Base-by-base conservation (phyloP, 768 basidiomycete genomes). In the Cubamyces lactineus region DNA sequence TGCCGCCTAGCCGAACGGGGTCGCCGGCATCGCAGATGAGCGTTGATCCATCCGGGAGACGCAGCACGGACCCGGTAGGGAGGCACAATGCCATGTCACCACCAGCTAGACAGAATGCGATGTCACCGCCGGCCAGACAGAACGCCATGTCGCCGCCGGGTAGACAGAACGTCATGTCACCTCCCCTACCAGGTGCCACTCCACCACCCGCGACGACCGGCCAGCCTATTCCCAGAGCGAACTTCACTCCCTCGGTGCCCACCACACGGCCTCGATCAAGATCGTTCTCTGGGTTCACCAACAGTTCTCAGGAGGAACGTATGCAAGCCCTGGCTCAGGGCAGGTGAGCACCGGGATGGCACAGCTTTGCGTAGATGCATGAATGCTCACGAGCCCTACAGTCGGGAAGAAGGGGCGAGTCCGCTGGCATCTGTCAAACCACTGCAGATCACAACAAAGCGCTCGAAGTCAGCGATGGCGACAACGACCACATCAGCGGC, bases 221-320 rank as follows among this genome's bases (percentile, higher is more conserved):
- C 28, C 64, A 61, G 28, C 47, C 56, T 39, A 61, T 89, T 26
- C 86, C 83, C 0, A 73, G 88, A 15, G 78, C 87, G 0, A 86
- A 88, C 49, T 91, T 92, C 68, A 79, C 84, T 59, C 89, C 91
- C 0, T 80, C 80, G 57, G 77, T 76, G 9, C 77, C 79, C 7
- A 78, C 78, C 2, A 67, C 76, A 9, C 75, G 91, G 6, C 83
- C 82, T 15, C 74, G 83, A 5, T 92, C 91, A 5, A 73, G 90
- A 52, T 91, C 89, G 21, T 93, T 93, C 69, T 92, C 90, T 9
- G 87, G 84, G 2, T 87, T 91, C 38, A n/a, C 72, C 82, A 84
- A 53, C 76, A 79, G 55, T 0, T 47, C 46, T 39, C 17, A 51
- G 49, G 53, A 50, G 9, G 49, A 56, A 5, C 53, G 63, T 5